Evolutionary conservation across 129 eudicot species (phyloP), one percentile per base, ranked within the genome.

Genomic region (Centrapalus pauciflorus): DNA sequence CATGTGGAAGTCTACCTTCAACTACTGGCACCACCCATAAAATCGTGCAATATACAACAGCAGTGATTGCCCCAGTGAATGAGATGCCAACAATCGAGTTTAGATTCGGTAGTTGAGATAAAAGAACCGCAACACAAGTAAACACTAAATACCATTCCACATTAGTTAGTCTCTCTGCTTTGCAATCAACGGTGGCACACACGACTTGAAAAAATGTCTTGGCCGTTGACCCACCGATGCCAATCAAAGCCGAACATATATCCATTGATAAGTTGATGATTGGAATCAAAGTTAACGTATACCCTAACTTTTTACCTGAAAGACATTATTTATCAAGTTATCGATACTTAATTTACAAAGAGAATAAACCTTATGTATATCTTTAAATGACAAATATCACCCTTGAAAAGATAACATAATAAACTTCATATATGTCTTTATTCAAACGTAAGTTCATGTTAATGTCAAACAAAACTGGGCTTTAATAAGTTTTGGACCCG

Each of bases 41-140:
- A 23, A 64, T 27, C 12, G 80, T 81, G 19, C 80, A 72, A 49
- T 81, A 81, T 28, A 82, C 82, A 2, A 81, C 59, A n/a, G 86
- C 86, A 0, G 82, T 81, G 14, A 81, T 25, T 19, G 82, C 86
- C 12, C 86, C 86, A 1, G 77, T 54, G 2, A 81, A 80, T 0
- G 86, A 81, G 16, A 81, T 70, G 1, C 86, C 86, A 0, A 82
- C 86, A 19, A 81, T 81, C 6, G 86, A 77, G 35, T 81, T 81
- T 17, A 81, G 48, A 46, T 81, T 81, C 2, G 86, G 86, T 3
- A 81, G 77, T 64, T 76, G 86, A 8, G 86, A 81, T 0, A 81
- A 74, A 3, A 81, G 71, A 17, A 81, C 71, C 0, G 82, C 86
- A 0, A 24, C 86, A 28, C 73, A 59, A 7, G 86, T 81, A 51